Base-by-base conservation (phyloP, 768 basidiomycete genomes). In the Galerina sulciceps region DNA sequence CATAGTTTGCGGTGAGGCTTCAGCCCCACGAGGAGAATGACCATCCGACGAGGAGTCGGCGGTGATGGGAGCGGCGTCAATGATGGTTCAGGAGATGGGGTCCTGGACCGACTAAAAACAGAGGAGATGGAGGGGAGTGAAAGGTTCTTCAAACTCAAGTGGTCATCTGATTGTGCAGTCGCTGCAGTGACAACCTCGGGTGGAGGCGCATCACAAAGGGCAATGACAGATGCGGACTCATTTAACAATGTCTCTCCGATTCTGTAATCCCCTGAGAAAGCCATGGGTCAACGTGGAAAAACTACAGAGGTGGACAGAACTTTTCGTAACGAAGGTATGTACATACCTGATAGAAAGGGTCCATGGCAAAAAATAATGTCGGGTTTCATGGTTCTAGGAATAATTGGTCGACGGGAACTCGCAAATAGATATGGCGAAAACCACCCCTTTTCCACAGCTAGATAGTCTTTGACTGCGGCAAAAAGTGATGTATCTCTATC, bases 391-490 rank as follows among this genome's bases (percentile, higher is more conserved):
- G 78, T 77, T 40, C 87, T 76, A 1, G 83, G 86, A 54, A 86
- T 88, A 65, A 84, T 77, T 6, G 87, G 87, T 46, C 86, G 71
- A 10, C 83, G 79, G 2, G 77, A 78, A 56, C 84, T 87, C 4
- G 86, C 85, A 65, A 86, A 88, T 1, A 87, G 74, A 66, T 87
- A 87, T 0, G 86, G 86, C 11, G 81, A 84, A 70, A 88, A 87
- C 87, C 88, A 87, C 13, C 86, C 86, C 68, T 88, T 87, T 70
- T 85, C 82, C 3, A 85, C 73, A 2, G 85, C 78, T 43, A 88
- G 71, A 56, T 87, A 88, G 53, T 86, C 86, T 63, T 81, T 87
- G 17, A 89, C 83, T 8, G 76, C 74, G 37, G 86, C 71, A 62
- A 88, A 88, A 14, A 88, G 70, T 4, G 84, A 85, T n/a, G 70